Conservation (phyloP, 495 filamentous ascomycete genomes). For the Aspergillus steynii region DNA sequence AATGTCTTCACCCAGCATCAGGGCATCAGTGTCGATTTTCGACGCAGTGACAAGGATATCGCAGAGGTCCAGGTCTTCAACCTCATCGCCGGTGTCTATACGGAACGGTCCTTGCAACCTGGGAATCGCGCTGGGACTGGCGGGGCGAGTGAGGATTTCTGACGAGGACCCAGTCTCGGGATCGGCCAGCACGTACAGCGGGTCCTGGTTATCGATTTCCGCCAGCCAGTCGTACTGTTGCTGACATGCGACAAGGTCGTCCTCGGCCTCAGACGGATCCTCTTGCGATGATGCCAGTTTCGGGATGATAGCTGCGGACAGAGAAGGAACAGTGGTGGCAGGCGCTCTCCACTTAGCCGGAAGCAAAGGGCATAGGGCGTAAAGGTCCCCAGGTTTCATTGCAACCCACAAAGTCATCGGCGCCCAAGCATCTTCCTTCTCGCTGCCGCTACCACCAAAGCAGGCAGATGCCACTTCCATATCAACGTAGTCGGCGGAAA, state of each 20-base stretch:
- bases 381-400: slow-evolving; percentile 85
- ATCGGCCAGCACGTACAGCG: slow-evolving; percentile 34
- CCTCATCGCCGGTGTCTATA: slow-evolving; percentile 61
- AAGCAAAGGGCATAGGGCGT: slow-evolving; percentile 84
- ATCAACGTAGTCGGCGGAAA: slow-evolving; percentile 79
- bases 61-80: slow-evolving; percentile 68
- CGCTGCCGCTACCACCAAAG: slow-evolving; percentile 67
- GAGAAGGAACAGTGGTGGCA: slow-evolving; percentile 68
- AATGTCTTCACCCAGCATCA: slow-evolving; percentile 54
- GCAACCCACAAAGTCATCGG: slow-evolving; percentile 91
- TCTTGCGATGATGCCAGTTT: slow-evolving; percentile 62
- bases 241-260: slow-evolving; percentile 46
- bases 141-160: slow-evolving; percentile 71
- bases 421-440: slow-evolving; percentile 76
- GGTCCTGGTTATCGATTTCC: slow-evolving; percentile 78
- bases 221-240: slow-evolving; percentile 81
- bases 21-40: slow-evolving; percentile 51
- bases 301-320: slow-evolving; percentile 71
- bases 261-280: slow-evolving; percentile 56
- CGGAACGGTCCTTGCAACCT: slow-evolving; percentile 85
- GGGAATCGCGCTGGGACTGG: slow-evolving; percentile 69
- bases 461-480: slow-evolving; percentile 86
- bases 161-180: slow-evolving; percentile 46
- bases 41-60: slow-evolving; percentile 60
- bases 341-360: slow-evolving; percentile 81